Evolutionary conservation across 129 eudicot species (phyloP).

Genomic region (Flaveria linearis): DNA sequence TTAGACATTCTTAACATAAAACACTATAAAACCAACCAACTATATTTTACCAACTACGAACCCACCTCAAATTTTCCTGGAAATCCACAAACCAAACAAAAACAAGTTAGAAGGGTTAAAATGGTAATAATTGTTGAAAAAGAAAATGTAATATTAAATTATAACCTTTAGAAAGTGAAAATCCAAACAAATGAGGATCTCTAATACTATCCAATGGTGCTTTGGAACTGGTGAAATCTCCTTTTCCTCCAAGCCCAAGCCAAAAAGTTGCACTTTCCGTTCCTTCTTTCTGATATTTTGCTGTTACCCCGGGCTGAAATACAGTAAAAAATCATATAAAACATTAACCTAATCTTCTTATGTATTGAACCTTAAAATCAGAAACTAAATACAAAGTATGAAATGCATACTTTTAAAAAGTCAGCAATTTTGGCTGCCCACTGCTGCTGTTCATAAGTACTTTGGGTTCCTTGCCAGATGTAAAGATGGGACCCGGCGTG

Average conservation of each 20-base stretch:
- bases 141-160: background rate
- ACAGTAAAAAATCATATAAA: background rate
- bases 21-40: background rate
- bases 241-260: conserved; percentile 96
- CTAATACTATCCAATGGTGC: conserved; percentile 57
- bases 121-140: background rate
- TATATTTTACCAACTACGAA: conserved; percentile 17
- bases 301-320: conserved; percentile 71
- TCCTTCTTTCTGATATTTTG: conserved; percentile 92
- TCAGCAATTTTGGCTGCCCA: conserved; percentile 80
- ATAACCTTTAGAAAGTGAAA: conserved; percentile 61
- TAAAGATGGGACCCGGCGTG: conserved; percentile 83
- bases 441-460: conserved; percentile 84
- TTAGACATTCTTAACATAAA: conserved; percentile 16
- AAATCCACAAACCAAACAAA: conserved; percentile 40
- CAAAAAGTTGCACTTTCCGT: conserved; percentile 93
- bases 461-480: conserved; percentile 88
- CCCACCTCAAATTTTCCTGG: conserved; percentile 95
- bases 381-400: background rate
- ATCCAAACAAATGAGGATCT: conserved; percentile 88
- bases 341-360: background rate
- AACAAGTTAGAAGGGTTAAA: conserved; percentile 43
- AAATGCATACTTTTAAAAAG: conserved; percentile 67
- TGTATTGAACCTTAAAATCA: background rate
- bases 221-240: conserved; percentile 64